Base-by-base conservation (phyloP, 2,329 filamentous ascomycete genomes). In the Fusarium proliferatum region DNA sequence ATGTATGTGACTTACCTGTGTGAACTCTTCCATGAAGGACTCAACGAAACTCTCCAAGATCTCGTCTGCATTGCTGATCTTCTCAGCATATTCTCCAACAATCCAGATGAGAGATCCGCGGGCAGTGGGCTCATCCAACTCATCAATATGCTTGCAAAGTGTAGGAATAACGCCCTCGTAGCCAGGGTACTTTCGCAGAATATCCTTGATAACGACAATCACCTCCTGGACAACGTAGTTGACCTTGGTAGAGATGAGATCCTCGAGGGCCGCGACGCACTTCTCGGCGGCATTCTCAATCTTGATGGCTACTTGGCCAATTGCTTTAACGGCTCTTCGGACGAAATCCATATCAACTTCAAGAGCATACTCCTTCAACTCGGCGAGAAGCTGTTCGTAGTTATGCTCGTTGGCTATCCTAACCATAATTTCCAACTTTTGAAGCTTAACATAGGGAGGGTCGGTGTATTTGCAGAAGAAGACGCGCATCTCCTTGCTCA, bases 401-500 rank as follows among this genome's bases (percentile, higher is more conserved):
- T 98, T 99, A 80, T 92, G 93, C 77, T 98, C 95, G 84, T 98
- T 98, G 69, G 96, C 94, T 91, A 99, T 98, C 82, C 96, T 92
- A 53, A 99, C 96, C 96, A 99, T 98, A 72, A 98, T 98, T 81
- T 99, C 96, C 56, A 99, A 89, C 81, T 99, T 99, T 81, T 97
- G 93, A 68, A 99, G 91, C 83, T 99, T 99, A 78, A 99, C 92
- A 81, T 99, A 99, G 28, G 95, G 95, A 4, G 96, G 96, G 77
- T 99, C 96, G 81, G 98, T 98, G 86, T 99, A 99, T 85, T 99
- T 99, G 92, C 96, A 99, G 86, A 99, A 99, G 86, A 99, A 99
- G 13, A 99, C 96, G 49, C 96, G 91, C 79, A 99, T 91, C 83
- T 99, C 96, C 83, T 98, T 98, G 87, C 94, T 97, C 15, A 99